Percentiles rank a stretch among this genome's conserved stretches.
Evolutionary conservation across 257 asterid species (phyloP).

Genomic region (Nicotiana tomentosiformis): DNA sequence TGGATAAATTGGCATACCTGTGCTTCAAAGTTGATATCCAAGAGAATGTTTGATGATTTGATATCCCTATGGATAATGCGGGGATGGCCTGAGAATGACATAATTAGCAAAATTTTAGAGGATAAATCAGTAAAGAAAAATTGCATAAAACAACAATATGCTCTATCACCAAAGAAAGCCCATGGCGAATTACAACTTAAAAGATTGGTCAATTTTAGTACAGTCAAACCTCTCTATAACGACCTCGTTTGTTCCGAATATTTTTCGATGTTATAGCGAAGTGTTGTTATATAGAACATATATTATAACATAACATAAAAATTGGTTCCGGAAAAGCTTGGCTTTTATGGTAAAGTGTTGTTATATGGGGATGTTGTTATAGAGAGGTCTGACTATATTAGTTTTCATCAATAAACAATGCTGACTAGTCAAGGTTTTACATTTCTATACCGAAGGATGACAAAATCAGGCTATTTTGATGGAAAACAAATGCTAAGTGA

Average conservation of each 20-base stretch:
- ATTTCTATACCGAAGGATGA: not conserved
- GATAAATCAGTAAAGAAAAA: not conserved
- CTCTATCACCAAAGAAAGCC: not conserved
- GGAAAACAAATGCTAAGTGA: not conserved
- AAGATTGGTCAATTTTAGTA: not conserved
- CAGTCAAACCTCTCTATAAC: no score
- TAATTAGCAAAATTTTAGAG: not conserved
- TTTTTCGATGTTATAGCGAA: no score
- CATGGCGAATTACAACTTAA: not conserved
- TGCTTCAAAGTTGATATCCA: constrained; percentile 83
- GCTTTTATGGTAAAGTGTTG: no score
- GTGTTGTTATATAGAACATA: no score
- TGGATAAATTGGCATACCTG: constrained; percentile 33
- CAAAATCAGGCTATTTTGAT: not conserved
- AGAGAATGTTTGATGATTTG: constrained; percentile 74
- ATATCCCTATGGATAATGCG: constrained; percentile 91
- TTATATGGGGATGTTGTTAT: no score
- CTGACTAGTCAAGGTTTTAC: not conserved
- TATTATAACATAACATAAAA: no score
- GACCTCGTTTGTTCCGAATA: no score
- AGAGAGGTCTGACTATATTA: no score
- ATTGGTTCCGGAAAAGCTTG: no score
- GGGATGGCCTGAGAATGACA: constrained; percentile 63
- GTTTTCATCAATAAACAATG: not conserved
- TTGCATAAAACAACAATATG: not conserved